A percentile compares a stretch with the other conserved stretches of the same genome.
Conservation (phyloP, 345 rosid species). For the Populus tremula region DNA sequence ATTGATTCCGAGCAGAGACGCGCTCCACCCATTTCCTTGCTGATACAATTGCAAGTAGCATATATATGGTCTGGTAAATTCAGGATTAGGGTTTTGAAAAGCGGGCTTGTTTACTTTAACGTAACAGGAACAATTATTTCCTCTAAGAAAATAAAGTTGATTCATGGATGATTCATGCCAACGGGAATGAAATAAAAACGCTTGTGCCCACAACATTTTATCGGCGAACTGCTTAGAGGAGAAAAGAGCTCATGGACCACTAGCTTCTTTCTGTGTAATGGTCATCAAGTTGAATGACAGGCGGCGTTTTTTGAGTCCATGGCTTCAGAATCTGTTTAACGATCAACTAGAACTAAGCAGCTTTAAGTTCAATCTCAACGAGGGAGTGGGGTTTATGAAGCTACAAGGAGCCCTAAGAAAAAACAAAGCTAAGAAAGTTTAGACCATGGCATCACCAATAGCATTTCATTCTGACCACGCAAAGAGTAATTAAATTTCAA, state of each 20-base stretch:
- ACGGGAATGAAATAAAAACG: background rate
- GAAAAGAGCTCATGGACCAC: background rate
- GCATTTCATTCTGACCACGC: background rate
- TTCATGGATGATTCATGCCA: background rate
- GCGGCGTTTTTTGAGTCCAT: background rate
- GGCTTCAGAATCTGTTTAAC: background rate
- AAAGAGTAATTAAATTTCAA: background rate
- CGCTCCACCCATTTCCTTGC: background rate
- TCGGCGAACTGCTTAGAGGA: background rate
- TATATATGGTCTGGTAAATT: background rate
- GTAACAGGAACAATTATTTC: no score
- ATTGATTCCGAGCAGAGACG: background rate
- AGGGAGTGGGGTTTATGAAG: background rate
- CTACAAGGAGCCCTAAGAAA: background rate
- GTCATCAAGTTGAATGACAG: background rate
- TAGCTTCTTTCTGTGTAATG: background rate
- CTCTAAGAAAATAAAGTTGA: background rate
- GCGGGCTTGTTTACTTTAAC: no score
- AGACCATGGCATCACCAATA: background rate
- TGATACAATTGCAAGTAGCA: background rate
- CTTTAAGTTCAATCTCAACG: background rate
- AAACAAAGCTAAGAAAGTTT: background rate
- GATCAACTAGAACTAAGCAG: background rate
- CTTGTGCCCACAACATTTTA: background rate
- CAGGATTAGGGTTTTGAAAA: no score